Percentiles rank a stretch among this genome's conserved stretches.
These are phyloP conservation scores for Amphicarpaea edgeworthii DNA, from an alignment of 306 rosid species.

Conservation along the genomic window DNA sequence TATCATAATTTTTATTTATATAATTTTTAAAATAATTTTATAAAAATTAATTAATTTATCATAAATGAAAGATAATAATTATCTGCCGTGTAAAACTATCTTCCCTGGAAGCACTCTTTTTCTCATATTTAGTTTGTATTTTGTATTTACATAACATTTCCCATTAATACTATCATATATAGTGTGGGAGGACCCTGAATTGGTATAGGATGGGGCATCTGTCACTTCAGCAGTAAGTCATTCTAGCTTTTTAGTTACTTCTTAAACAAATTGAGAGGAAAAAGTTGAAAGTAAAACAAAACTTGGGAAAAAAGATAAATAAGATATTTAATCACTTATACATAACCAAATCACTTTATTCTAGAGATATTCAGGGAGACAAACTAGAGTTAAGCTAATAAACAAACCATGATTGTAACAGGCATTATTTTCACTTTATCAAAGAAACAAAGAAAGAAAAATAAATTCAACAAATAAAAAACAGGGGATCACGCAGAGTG, in stretches of 20 bases:
- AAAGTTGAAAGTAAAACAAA: background rate
- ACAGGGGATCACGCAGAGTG: background rate
- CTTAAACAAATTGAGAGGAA: background rate
- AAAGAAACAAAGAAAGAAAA: background rate
- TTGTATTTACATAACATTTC: background rate
- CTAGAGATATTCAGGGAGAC: too few relatives aligned
- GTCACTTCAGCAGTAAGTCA: slow-evolving; percentile 17
- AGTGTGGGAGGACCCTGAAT: background rate
- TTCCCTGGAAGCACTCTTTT: too few relatives aligned
- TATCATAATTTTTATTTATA: too few relatives aligned
- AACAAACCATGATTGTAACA: background rate
- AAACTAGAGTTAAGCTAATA: background rate
- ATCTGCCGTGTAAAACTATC: too few relatives aligned
- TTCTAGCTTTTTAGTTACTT: background rate
- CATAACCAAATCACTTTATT: background rate
- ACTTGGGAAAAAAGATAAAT: background rate
- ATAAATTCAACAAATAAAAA: background rate
- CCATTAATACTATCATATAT: background rate
- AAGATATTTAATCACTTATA: background rate
- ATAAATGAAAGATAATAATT: too few relatives aligned
- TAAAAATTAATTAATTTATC: too few relatives aligned
- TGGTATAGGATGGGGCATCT: background rate
- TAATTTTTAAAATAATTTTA: too few relatives aligned
- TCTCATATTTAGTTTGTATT: too few relatives aligned
- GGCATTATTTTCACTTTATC: background rate